These are phyloP conservation scores for Myotisia sp. DNA, from an alignment of 2,329 filamentous ascomycete species.

Conservation along the genomic window DNA sequence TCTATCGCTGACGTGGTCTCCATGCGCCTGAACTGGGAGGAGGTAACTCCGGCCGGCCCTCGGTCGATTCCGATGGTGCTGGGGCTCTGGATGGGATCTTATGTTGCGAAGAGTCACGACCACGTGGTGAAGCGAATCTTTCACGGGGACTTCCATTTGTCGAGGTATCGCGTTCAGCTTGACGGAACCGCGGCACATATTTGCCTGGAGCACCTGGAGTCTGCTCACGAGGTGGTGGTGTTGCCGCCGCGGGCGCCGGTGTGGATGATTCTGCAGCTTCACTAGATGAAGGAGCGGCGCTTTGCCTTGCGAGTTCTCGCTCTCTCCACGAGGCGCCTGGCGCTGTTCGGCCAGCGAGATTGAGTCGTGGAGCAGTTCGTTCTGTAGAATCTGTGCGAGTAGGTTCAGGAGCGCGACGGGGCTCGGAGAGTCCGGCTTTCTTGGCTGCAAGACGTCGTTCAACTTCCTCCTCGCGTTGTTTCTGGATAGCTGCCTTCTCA, in stretches of 20 bases:
- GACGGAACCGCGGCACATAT: too few species aligned
- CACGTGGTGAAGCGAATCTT: too few species aligned
- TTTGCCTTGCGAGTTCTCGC: conserved; percentile 39
- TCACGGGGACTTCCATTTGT: too few species aligned
- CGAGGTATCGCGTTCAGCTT: too few species aligned
- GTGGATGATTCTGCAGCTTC: conserved; percentile 16
- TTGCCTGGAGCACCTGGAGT: too few species aligned
- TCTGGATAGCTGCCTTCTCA: conserved; percentile 51
- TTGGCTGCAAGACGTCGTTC: conserved; percentile 54
- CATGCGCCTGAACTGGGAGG: conserved; percentile 8
- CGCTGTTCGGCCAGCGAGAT: conserved; percentile 37
- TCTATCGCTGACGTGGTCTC: too few species aligned
- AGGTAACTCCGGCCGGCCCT: conserved; percentile 6
- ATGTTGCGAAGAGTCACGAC: too few species aligned
- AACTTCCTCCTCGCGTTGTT: conserved; percentile 75
- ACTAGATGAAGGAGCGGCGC: conserved; percentile 16
- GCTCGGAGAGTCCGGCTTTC: conserved; percentile 1
- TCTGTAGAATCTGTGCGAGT: conserved; percentile 39
- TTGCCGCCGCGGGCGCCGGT: conserved; percentile 14
- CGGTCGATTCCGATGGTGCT: conserved; percentile 6
- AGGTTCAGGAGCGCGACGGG: conserved; percentile 34
- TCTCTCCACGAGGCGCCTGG: conserved; percentile 43
- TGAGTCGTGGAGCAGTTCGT: conserved; percentile 40
- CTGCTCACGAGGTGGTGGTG: conserved; percentile 3
- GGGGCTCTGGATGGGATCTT: conserved; percentile 1